Percentiles rank a stretch among this genome's conserved stretches.
Conservation (phyloP, 306 rosid genomes). For the Prunus davidiana region DNA sequence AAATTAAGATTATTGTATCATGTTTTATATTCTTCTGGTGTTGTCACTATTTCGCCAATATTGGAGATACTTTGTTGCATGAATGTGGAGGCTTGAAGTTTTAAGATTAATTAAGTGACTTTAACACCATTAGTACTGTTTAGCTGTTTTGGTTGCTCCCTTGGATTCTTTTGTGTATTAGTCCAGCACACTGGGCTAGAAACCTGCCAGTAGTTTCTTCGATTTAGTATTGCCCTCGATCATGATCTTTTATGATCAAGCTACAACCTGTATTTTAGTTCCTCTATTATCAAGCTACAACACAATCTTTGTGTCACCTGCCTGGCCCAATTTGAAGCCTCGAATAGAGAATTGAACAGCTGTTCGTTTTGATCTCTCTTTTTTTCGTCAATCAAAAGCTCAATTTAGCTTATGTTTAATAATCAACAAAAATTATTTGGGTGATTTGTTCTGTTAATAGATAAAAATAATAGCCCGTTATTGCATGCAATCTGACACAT, state of each 20-base stretch:
- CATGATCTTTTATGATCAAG: not conserved
- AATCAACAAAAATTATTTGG: not conserved
- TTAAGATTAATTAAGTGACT: not conserved
- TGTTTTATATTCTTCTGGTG: not conserved
- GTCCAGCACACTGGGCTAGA: not conserved
- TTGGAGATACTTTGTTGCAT: not conserved
- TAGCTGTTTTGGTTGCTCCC: not conserved
- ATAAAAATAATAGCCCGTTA: not conserved
- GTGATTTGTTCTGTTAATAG: not conserved
- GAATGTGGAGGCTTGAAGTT: not conserved
- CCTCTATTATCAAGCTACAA: not conserved
- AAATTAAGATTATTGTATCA: not conserved
- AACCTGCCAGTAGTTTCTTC: not conserved
- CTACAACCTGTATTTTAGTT: not conserved
- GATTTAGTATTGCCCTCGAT: not conserved
- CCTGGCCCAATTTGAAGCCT: not conserved
- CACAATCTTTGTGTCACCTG: not conserved
- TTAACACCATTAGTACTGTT: not conserved
- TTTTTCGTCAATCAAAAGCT: not conserved
- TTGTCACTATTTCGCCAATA: no score
- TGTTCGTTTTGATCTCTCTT: not conserved
- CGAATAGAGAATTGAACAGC: no score
- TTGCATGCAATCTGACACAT: not conserved
- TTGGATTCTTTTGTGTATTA: not conserved
- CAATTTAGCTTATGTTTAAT: not conserved